Percentiles rank a stretch among this genome's conserved stretches.
These are phyloP conservation scores for Tillandsia fasciculata DNA, from an alignment of 176 grass and related monocot species.

Conservation along the genomic window DNA sequence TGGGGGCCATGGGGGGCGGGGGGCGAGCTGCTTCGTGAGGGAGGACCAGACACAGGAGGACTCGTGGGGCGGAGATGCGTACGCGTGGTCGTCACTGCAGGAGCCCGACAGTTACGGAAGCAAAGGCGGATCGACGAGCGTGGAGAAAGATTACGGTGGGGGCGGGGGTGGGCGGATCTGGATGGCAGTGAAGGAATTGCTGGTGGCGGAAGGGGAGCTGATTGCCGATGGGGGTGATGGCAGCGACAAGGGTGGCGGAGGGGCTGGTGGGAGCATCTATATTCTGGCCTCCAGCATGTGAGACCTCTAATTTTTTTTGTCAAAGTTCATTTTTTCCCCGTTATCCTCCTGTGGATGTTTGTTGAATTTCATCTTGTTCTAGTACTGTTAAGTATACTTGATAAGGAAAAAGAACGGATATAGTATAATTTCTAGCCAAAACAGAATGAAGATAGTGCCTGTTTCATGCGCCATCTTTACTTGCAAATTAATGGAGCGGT, in stretches of 20 bases:
- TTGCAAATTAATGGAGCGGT: neutral
- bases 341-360: too few species aligned
- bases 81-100: conserved; percentile 64
- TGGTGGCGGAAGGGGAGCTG: conserved; percentile 62
- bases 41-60: conserved; percentile 93
- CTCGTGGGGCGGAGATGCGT: conserved; percentile 91
- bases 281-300: conserved; percentile 58
- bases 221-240: conserved; percentile 67
- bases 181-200: conserved; percentile 55
- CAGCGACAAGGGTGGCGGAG: conserved; percentile 66
- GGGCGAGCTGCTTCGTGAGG: conserved; percentile 76
- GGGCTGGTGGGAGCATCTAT: conserved; percentile 86
- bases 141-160: conserved; percentile 79
- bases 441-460: too few species aligned
- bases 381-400: neutral
- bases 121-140: conserved; percentile 80
- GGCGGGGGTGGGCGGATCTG: conserved; percentile 69
- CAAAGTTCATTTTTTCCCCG: too few species aligned
- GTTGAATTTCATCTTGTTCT: neutral
- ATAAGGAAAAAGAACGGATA: neutral
- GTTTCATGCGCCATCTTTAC: neutral
- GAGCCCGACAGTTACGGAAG: conserved; percentile 78
- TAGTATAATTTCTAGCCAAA: too few species aligned
- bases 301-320: neutral
- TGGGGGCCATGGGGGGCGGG: conserved; percentile 78